Base-by-base conservation (phyloP, 768 basidiomycete genomes). In the Boletales sp. region DNA sequence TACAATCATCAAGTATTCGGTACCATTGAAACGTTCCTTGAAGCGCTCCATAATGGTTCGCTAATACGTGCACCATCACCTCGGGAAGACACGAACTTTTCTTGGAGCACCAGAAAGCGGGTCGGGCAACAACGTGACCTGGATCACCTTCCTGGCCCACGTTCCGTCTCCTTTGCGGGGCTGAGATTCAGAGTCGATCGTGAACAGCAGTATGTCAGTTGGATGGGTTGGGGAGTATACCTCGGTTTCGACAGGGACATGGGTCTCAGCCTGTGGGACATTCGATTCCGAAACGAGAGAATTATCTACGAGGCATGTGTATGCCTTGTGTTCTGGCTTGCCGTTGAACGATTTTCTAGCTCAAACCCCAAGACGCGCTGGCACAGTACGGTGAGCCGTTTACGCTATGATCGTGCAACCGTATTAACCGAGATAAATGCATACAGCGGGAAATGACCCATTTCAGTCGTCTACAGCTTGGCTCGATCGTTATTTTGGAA, bases 201-300 rank as follows among this genome's bases (percentile, higher is more conserved):
- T 19, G 70, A 72, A 34, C 65, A 69, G 40, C 73, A 80, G 54
- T 83, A 78, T 53, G 64, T 86, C n/a, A 79, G 73, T 40, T 86
- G 84, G 84, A 80, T 86, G 80, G 81, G 81, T 3, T 84, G 82
- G 81, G 70, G 73, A 0, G 47, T 84, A 63, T 84, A 78, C 53
- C 69, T 84, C 29, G 77, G 80, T 43, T 86, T 84, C 58, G 80
- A 82, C 48, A 64, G 82, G 27, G 84, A 86, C 58, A 84, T 85
- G 82, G 84, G 82, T 13, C 54, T 83, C 53, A 77, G 72, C 50
- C 63, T 84, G 17, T 84, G 80, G 78, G 78, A 84, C 57, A 72
- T 84, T 42, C 69, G 74, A 5, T 81, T 86, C 69, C 66, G 70
- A 35, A 74, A 73, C 12, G 82, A 82, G 58, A 64, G 84, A 32